Conservation (phyloP, 2,329 filamentous ascomycete genomes). For the Metarhizium rileyi region DNA sequence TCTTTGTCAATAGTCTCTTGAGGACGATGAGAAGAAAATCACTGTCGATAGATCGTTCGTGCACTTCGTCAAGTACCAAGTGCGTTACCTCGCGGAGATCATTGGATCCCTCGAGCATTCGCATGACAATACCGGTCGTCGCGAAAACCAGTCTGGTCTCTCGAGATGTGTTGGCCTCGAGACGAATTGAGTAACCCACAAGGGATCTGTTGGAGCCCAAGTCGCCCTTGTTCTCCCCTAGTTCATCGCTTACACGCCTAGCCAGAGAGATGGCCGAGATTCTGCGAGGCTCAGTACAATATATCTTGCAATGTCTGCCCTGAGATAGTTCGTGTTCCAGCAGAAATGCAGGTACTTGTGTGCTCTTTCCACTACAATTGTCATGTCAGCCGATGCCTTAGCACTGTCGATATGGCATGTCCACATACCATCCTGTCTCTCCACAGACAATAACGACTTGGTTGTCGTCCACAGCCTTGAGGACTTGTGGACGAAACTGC, state of each 20-base stretch:
- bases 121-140: slow-evolving; percentile 87
- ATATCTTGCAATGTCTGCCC: slow-evolving; percentile 80
- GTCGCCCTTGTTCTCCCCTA: slow-evolving; percentile 76
- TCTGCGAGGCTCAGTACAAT: slow-evolving; percentile 87
- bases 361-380: slow-evolving; percentile 69
- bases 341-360: slow-evolving; percentile 90
- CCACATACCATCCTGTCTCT: slow-evolving; percentile 72
- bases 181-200: slow-evolving; percentile 86
- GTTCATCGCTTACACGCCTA: slow-evolving; percentile 84
- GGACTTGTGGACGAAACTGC: slow-evolving; percentile 67
- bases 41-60: slow-evolving; percentile 92
- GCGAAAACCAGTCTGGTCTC: slow-evolving; percentile 85
- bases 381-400: slow-evolving; percentile 13
- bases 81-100: slow-evolving; percentile 86
- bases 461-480: slow-evolving; percentile 65
- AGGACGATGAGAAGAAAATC: slow-evolving; percentile 92
- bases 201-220: slow-evolving; percentile 75
- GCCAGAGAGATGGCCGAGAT: slow-evolving; percentile 95
- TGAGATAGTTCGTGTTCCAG: slow-evolving; percentile 78
- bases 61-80: slow-evolving; percentile 92
- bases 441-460: slow-evolving; percentile 91
- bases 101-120: slow-evolving; percentile 87
- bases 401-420: background rate
- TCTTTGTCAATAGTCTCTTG: slow-evolving; percentile 64
- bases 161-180: slow-evolving; percentile 77